Evolutionary conservation across 2,329 filamentous ascomycete species (phyloP).

Genomic region (Xylaria sp.): DNA sequence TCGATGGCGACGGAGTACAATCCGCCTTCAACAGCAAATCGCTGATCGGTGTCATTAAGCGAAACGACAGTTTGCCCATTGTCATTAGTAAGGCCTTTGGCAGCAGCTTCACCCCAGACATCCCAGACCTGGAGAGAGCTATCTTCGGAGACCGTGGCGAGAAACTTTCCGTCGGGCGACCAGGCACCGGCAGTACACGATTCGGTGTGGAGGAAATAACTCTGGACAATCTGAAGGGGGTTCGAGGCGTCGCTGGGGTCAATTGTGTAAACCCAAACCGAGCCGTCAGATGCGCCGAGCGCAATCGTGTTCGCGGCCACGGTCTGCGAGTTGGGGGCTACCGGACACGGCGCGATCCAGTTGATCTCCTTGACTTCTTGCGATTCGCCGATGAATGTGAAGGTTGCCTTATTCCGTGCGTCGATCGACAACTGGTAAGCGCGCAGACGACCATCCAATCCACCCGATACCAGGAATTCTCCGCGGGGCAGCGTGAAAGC

Average conservation of each 20-base stretch:
- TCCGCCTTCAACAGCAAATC: constrained; percentile 91
- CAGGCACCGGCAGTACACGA: constrained; percentile 90
- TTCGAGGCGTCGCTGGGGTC: constrained; percentile 69
- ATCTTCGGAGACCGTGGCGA: constrained; percentile 92
- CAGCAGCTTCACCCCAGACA: constrained; percentile 82
- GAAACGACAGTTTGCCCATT: constrained; percentile 76
- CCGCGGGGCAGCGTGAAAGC: constrained; percentile 85
- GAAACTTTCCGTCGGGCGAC: constrained; percentile 85
- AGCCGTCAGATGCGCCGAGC: constrained; percentile 88
- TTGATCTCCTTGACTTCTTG: constrained; percentile 96
- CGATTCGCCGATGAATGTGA: constrained; percentile 76
- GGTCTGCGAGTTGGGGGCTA: constrained; percentile 61
- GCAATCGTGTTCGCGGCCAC: constrained; percentile 78
- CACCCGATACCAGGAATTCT: constrained; percentile 86
- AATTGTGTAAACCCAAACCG: constrained; percentile 95
- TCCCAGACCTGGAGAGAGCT: constrained; percentile 92
- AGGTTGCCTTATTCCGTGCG: constrained; percentile 59
- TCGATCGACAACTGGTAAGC: constrained; percentile 69
- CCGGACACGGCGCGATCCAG: constrained; percentile 84
- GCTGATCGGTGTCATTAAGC: constrained; percentile 83
- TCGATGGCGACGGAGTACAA: constrained; percentile 89
- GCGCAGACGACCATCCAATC: constrained; percentile 84
- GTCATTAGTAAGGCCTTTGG: constrained; percentile 60
- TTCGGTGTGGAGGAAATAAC: constrained; percentile 89
- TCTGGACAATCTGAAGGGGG: constrained; percentile 84